These are phyloP conservation scores for Candida glaebosa DNA, from an alignment of 805 yeast species.

Conservation along the genomic window DNA sequence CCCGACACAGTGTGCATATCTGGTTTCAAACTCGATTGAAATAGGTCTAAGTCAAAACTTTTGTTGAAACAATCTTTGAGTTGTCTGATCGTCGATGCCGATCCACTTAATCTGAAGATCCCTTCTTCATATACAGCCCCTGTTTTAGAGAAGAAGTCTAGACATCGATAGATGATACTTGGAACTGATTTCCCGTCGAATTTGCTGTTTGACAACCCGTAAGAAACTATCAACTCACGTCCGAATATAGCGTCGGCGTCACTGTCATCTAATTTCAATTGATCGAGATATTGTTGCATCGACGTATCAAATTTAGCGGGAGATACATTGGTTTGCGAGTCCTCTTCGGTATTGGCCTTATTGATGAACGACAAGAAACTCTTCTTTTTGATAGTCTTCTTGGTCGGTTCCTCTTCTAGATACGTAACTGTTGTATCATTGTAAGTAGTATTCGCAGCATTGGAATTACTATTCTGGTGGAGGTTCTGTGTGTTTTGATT, in stretches of 20 bases:
- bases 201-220: conserved; percentile 47
- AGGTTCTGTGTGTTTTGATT: too few relatives aligned
- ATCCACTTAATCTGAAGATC: conserved; percentile 85
- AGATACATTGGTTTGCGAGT: background rate
- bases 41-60: conserved; percentile 66
- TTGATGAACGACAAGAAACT: conserved; percentile 57
- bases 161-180: conserved; percentile 70
- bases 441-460: background rate
- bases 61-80: conserved; percentile 68
- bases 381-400: conserved; percentile 49
- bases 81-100: conserved; percentile 68
- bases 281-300: conserved; percentile 30
- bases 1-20: conserved; percentile 91
- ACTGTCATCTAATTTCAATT: conserved; percentile 32
- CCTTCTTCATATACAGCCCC: conserved; percentile 88
- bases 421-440: conserved; percentile 2
- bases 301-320: conserved; percentile 11
- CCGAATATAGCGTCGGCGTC: conserved; percentile 56
- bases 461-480: conserved; percentile 1
- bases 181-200: conserved; percentile 55
- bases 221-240: conserved; percentile 51
- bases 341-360: conserved; percentile 3
- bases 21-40: conserved; percentile 40
- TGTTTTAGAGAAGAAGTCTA: conserved; percentile 59
- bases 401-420: conserved; percentile 6